Base-by-base conservation (phyloP, 805 yeast genomes). In the Kuraishia floccosa region DNA sequence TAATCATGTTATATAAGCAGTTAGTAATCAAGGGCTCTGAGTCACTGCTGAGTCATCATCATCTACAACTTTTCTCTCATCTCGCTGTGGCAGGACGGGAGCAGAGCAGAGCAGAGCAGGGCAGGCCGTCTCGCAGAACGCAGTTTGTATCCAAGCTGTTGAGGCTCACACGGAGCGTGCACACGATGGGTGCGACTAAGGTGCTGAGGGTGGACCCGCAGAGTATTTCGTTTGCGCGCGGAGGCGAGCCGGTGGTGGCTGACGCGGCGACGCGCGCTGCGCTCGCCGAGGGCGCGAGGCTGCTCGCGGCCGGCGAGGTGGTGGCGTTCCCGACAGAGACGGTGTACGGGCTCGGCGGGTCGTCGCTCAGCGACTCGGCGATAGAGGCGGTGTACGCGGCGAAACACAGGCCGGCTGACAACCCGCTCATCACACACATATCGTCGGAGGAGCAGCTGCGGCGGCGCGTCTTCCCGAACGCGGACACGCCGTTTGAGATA, bases 281-380 rank as follows among this genome's bases (percentile, higher is more conserved):
- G 36, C 54, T 86, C 2, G 31, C 52, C 8, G 53, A 53, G 13
- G 96, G 96, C 5, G 76, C 85, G 0, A 42, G 56, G 2, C 54
- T 75, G 4, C 52, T 86, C 4, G 50, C 58, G 12, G 51, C 53
- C 2, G 49, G 65, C 24, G 60, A 73, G 17, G 85, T 78, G 0
- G 86, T 91, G 10, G 97, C 89, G 0, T 87, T 91, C 44, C 98
- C 98, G 2, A 84, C 98, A 0, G 98, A 91, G 49, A 91, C 98
- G 0, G 98, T 91, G 0, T 91, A 91, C 51, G 98, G 98, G 0
- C 63, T 91, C 1, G 98, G 95, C 0, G 98, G 91, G 1, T 78
- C 87, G 3, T 82, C 94, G 0, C 58, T 83, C 30, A 65, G 63
- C 32, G 85, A 85, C 32, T 72, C 69, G 4, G 69, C 93, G 0